Evolutionary conservation across 2,329 filamentous ascomycete species (phyloP), one percentile per base, ranked within the genome.

Genomic region (Pestalotiopsis sp.): DNA sequence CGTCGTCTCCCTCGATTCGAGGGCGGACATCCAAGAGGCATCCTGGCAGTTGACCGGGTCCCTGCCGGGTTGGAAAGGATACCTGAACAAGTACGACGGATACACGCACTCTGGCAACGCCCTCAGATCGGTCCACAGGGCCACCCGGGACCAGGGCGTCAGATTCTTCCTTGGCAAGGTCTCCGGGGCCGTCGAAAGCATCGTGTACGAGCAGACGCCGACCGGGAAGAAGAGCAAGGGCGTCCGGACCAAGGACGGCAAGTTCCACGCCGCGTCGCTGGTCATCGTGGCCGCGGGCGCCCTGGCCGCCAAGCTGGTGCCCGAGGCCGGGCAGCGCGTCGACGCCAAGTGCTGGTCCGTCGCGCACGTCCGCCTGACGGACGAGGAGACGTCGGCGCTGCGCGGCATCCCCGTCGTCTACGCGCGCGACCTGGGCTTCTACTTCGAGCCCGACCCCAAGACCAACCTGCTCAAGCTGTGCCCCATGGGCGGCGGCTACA

Each of bases 371-470:
- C 84, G 86, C 62, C 81, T 91, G 1, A 88, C 83, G 0, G 81
- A 85, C 5, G 82, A 83, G 0, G 89, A 91, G 75, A 83, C 85
- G 0, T 81, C 83, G 2, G 78, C 78, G 4, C 82, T 91, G 1
- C 83, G 85, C 2, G 86, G 86, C 2, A 87, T 91, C 12, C 89
- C 89, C 0, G 86, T 90, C 0, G 88, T 86, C 0, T 89, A 90
- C 66, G 85, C 86, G 1, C 84, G 89, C 2, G 89, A 91, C 70
- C 78, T 91, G 0, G 88, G 88, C 0, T 91, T 91, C 80, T 88
- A 90, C 78, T 91, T 91, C 68, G 89, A 91, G 75, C 88, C 89
- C 0, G 89, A 91, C 71, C 85, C 82, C 0, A 81, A 83, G 70
- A 90, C 88, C 0, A 83, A 84, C 25, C 76, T 90, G 4, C 77